Evolutionary conservation across 2,329 filamentous ascomycete species (phyloP), one percentile per base, ranked within the genome.

Genomic region (Aspergillus persii): DNA sequence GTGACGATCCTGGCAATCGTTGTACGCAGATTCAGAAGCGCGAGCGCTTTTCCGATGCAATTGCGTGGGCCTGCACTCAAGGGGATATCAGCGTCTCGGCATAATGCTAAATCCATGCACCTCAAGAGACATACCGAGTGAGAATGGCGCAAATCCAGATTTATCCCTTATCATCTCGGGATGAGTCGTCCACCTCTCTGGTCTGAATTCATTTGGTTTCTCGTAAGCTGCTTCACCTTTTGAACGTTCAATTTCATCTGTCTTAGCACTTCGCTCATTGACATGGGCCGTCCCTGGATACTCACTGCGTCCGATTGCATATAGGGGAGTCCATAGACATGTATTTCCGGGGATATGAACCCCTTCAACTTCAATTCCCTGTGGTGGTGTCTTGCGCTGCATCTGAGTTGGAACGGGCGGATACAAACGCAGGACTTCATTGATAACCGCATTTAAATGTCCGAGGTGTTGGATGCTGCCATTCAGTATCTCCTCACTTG

Each of bases 71-170:
- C 51, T 53, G 18, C n/a, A 41, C 15, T 4, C 33, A 29, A 27
- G 18, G 33, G 4, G 44, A 41, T 15, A 36, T 36, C 15, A 36
- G 33, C 33, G 33, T 36, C 11, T 12, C 4, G 4, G 2, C 8
- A 12, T 12, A 12, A 9, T 12, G 15, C 33, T 12, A 36, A 12
- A 36, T 23, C 18, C 18, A 36, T 9, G 11, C 18, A 23, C 18
- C 18, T 23, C 18, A 23, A 23, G 8, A 9, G 33, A 36, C 33
- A 11, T 3, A 36, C 30, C 39, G 26, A 27, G 15, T 23, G n/a
- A 58, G 8, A 58, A 58, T n/a, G 50, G 56, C 4, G 50, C 56
- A 53, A 53, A 58, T 2, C 39, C 56, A 26, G 50, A 31, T 44
- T 46, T 44, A 18, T 58, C 31, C 4, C 48, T 53, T 8, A 53